These are phyloP conservation scores for Peronospora belbahrii DNA, from an alignment of 352 stramenopile genomes.

Conservation along the genomic window DNA sequence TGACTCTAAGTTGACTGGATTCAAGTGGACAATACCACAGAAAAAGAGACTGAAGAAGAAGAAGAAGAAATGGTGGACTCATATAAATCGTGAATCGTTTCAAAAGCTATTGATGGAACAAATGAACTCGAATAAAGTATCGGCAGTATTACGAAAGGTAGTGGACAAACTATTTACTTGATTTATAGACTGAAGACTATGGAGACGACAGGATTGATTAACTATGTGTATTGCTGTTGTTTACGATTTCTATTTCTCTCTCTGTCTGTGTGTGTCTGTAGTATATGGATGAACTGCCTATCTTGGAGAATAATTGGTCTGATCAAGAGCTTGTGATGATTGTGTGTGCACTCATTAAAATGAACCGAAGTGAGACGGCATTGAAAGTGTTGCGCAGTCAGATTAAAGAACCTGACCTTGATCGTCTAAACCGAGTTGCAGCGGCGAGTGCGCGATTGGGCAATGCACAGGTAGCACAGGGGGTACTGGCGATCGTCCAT, in stretches of 20 bases:
- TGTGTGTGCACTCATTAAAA: slow-evolving; percentile 59
- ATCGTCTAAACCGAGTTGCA: slow-evolving; percentile 57
- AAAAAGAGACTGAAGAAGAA: slow-evolving; percentile 5
- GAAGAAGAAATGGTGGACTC: slow-evolving; percentile 38
- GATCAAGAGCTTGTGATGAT: slow-evolving; percentile 75
- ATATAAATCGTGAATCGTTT: slow-evolving; percentile 59
- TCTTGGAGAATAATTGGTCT: slow-evolving; percentile 51
- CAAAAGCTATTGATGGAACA: slow-evolving; percentile 48
- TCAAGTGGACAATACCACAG: not conserved
- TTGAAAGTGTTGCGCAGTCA: slow-evolving; percentile 57
- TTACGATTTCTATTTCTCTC: too few species aligned
- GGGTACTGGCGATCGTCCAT: slow-evolving; percentile 58
- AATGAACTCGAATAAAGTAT: slow-evolving; percentile 46
- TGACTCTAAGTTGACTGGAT: not conserved
- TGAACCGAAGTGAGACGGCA: slow-evolving; percentile 52
- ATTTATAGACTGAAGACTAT: too few species aligned
- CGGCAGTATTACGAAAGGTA: slow-evolving; percentile 46
- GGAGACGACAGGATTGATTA: too few species aligned
- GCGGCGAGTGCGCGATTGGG: slow-evolving; percentile 57
- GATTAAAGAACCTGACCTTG: slow-evolving; percentile 41
- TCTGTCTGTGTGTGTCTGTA: slow-evolving; percentile 13
- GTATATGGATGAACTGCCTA: slow-evolving; percentile 65
- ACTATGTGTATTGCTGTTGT: too few species aligned
- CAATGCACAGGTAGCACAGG: slow-evolving; percentile 58
- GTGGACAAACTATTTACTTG: too few species aligned